Evolutionary conservation across 179 eudicot genomes (phyloP).

Genomic region (Spinacia oleracea): DNA sequence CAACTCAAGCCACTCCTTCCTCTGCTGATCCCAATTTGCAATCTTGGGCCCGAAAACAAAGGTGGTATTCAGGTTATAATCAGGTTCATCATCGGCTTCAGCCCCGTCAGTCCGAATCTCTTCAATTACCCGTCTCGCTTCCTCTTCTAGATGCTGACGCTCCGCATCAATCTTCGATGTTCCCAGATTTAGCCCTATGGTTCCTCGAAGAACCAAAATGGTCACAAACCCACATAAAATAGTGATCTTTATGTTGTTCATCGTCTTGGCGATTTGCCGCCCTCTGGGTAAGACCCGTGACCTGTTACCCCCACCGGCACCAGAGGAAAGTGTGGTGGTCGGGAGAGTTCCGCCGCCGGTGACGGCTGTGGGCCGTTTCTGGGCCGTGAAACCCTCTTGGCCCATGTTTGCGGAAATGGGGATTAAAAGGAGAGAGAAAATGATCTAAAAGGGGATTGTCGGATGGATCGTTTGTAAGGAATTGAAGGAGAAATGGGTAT

Average conservation of each 20-base stretch:
- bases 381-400: conserved; percentile 34
- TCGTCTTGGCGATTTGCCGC: conserved; percentile 44
- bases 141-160: conserved; percentile 41
- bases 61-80: conserved; percentile 36
- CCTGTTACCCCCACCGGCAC: conserved; percentile 3
- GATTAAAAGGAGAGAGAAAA: not conserved
- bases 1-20: conserved; percentile 36
- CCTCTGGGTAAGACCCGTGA: conserved; percentile 22
- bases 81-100: conserved; percentile 35
- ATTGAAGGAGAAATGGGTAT: not conserved
- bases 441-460: not conserved
- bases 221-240: conserved; percentile 57
- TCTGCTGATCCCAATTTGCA: conserved; percentile 41
- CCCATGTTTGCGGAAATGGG: conserved; percentile 20
- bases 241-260: conserved; percentile 60
- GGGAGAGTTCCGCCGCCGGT: conserved; percentile 19
- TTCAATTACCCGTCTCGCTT: conserved; percentile 50
- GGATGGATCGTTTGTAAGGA: not conserved
- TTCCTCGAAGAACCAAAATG: conserved; percentile 60
- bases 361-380: conserved; percentile 26
- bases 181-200: conserved; percentile 47
- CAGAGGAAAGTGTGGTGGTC: conserved; percentile 21
- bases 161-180: conserved; percentile 42
- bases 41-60: conserved; percentile 48
- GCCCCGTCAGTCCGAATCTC: conserved; percentile 55